Conservation (phyloP, 306 rosid genomes). For the Gynostemma pentaphyllum region DNA sequence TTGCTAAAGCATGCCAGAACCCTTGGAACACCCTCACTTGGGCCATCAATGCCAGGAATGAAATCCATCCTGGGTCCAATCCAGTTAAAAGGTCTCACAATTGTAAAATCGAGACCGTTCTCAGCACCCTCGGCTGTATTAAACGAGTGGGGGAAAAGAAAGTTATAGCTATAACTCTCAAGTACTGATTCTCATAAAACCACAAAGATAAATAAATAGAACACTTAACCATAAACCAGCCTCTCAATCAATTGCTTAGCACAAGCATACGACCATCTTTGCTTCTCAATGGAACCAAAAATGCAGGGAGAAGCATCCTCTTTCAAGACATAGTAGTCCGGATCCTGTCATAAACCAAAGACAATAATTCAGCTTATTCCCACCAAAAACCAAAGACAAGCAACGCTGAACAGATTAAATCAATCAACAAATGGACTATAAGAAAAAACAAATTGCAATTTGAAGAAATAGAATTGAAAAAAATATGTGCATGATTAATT, state of each 20-base stretch:
- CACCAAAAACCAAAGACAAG: not conserved
- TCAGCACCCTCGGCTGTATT: constrained; percentile 86
- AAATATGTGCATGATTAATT: too few relatives aligned
- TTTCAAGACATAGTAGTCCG: constrained; percentile 63
- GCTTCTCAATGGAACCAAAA: constrained; percentile 87
- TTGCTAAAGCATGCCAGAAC: constrained; percentile 95
- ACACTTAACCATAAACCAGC: constrained; percentile 62
- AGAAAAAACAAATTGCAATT: not conserved
- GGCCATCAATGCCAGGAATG: constrained; percentile 95
- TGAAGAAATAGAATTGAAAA: too few relatives aligned
- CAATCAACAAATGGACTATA: not conserved
- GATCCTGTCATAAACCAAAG: constrained; percentile 38
- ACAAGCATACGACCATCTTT: constrained; percentile 94
- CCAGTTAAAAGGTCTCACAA: constrained; percentile 93
- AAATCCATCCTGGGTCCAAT: constrained; percentile 96
- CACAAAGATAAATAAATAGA: not conserved
- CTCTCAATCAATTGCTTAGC: constrained; percentile 94
- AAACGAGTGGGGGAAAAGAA: not conserved
- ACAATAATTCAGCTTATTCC: not conserved
- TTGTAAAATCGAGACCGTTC: constrained; percentile 78
- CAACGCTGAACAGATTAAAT: not conserved
- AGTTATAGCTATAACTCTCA: not conserved
- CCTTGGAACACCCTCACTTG: constrained; percentile 94
- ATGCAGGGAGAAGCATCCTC: constrained; percentile 86
- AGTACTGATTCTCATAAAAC: not conserved